Base-by-base conservation (phyloP, 1,139 yeast genomes). In the Suhomyces choctaworum region DNA sequence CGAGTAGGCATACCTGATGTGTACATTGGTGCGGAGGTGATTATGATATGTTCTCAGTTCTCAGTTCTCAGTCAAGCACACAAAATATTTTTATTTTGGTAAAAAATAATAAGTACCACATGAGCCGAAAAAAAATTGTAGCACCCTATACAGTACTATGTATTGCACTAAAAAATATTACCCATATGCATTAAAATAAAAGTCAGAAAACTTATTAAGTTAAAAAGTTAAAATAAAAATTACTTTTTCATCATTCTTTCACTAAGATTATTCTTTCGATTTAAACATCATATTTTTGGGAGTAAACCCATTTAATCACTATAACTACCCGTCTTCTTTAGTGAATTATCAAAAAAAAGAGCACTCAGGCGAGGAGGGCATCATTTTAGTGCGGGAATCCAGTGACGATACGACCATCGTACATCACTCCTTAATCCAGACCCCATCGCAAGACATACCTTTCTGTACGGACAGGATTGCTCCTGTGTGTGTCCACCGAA, bases 221-320 rank as follows among this genome's bases (percentile, higher is more conserved):
- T 24, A 22, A 37, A 39, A 36, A 32, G 29, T 16, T 22, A 24
- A 31, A 30, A 36, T 29, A 17, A 37, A 40, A 38, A 32, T 40
- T 37, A 40, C 36, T 40, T 40, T 34, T 37, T 33, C 32, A 37
- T 37, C 23, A 37, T 37, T 37, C 40, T 37, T 32, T 37, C 37
- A 32, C 29, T 35, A 36, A 40, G 34, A 35, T 35, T 37, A 34
- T 31, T 34, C 39, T 37, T 31, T 34, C 39, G 27, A 34, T 27
- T 25, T 34, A 7, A 31, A 25, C 28, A 37, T 37, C 39, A 34
- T 34, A 35, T 32, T 30, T 34, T 34, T 30, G 31, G 36, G 22
- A 28, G 26, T 31, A 23, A 12, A 21, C 11, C 21, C 22, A 27
- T 28, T 22, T 33, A 27, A 23, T 33, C 20, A 28, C 27, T 34